Evolutionary conservation across 2,329 filamentous ascomycete species (phyloP), one percentile per base, ranked within the genome.

Genomic region (Alternaria novae-zelandiae): DNA sequence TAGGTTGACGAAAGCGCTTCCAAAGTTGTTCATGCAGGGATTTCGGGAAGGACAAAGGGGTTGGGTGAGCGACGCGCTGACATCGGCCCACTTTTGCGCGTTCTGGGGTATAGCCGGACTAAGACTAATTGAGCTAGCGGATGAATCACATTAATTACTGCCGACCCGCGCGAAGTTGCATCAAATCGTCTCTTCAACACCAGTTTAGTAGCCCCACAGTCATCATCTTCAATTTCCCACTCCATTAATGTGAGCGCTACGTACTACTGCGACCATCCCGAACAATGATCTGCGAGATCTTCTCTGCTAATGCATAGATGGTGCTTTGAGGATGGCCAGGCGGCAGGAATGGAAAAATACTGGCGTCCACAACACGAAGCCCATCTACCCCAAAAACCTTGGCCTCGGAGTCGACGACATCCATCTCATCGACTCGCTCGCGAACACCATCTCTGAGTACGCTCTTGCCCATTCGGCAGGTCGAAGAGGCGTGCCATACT

Each of bases 331-430:
- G 74, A 69, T 80, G 77, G 6, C 79, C 79, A 5, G 79, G 79
- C 20, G 75, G 65, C 57, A 74, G 70, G 23, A 80, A 74, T 0
- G 78, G 73, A n/a, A 79, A 70, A 15, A 69, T 67, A 10, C 67
- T 70, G 4, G 73, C 73, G 65, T 81, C 78, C 4, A 80, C 75
- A 1, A 81, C 75, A 26, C 79, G 63, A 57, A 81, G 54, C 5
- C 70, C 67, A n/a, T 73, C 64, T 6, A 79, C 75, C 3, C 78
- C 78, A 58, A 76, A 74, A 3, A 81, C 79, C 21, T 71, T 69
- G 2, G 67, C 76, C 51, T 74, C 73, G 3, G 70, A 71, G 64
- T 81, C 78, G 11, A 80, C 72, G 2, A 80, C 78, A 1, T 78
- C 78, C 46, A 66, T 67, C 17, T 63, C 62, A 25, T 79, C 70